Evolutionary conservation across 2,329 filamentous ascomycete genomes (phyloP).

Genomic region (Monilinia laxa): DNA sequence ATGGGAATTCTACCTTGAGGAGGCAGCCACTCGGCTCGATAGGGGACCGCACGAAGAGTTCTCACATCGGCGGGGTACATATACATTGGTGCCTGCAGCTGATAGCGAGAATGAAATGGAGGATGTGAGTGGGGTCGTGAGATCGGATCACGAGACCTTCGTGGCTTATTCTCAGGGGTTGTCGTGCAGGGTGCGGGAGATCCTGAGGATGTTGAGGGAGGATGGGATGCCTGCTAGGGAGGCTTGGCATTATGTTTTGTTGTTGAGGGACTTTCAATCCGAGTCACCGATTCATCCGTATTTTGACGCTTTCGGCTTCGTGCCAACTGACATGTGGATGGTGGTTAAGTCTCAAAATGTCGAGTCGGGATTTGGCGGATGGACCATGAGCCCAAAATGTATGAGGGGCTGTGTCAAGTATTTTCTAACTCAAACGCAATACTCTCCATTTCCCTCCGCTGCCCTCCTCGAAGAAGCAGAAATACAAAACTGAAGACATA

Average conservation of each 20-base stretch:
- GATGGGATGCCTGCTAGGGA: neutral
- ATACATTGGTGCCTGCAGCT: neutral
- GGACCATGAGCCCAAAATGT: neutral
- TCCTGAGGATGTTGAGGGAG: neutral
- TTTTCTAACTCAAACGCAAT: neutral
- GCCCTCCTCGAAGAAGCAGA: neutral
- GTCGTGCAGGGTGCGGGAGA: neutral
- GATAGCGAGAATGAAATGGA: neutral
- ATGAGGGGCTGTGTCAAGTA: neutral
- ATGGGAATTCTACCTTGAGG: neutral
- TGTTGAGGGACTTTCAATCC: neutral
- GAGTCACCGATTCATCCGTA: neutral
- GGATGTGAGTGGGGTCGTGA: neutral
- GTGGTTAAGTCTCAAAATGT: neutral
- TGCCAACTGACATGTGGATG: neutral
- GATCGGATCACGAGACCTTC: neutral
- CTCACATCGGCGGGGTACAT: rapidly evolving
- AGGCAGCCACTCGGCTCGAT: neutral
- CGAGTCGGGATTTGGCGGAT: neutral
- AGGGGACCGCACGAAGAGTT: neutral
- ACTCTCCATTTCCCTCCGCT: neutral
- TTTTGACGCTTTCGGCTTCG: neutral
- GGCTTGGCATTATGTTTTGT: neutral
- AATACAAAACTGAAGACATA: neutral
- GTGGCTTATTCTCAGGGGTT: neutral